Evolutionary conservation across 805 yeast genomes (phyloP).

Genomic region (Cyberlindnera mrakii): DNA sequence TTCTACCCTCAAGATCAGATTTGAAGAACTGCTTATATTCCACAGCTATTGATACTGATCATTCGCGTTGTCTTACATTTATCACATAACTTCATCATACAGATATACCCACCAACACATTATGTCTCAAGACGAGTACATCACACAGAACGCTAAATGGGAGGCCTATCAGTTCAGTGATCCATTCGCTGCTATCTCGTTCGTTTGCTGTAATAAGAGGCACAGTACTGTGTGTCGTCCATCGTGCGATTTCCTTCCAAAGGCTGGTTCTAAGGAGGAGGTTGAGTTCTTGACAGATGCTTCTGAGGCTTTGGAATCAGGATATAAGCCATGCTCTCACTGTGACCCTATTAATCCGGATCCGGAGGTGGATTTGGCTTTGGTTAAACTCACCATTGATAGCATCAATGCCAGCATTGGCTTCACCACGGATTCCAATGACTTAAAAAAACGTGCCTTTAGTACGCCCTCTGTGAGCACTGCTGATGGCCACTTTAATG

Average conservation of each 20-base stretch:
- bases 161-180: slow-evolving; percentile 61
- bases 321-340: slow-evolving; percentile 44
- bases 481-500: slow-evolving; percentile 8
- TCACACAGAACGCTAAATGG: slow-evolving; percentile 34
- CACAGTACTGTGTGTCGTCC: slow-evolving; percentile 55
- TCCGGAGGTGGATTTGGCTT: slow-evolving; percentile 14
- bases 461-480: slow-evolving; percentile 19
- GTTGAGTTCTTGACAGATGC: slow-evolving; percentile 37
- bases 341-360: slow-evolving; percentile 45
- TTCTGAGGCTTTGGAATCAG: slow-evolving; percentile 37
- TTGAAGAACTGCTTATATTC: too few relatives aligned
- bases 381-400: slow-evolving; percentile 44
- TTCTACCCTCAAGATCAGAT: too few relatives aligned
- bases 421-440: slow-evolving; percentile 28
- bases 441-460: slow-evolving; percentile 21
- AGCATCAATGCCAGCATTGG: slow-evolving; percentile 53
- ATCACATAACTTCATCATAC: neutral
- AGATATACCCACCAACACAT: neutral
- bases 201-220: slow-evolving; percentile 43
- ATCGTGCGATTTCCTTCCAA: slow-evolving; percentile 49
- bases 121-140: slow-evolving; percentile 6
- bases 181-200: slow-evolving; percentile 57
- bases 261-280: slow-evolving; percentile 32
- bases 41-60: too few relatives aligned
- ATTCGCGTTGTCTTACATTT: too few relatives aligned